Base-by-base conservation (phyloP, 2,329 filamentous ascomycete genomes). In the Aspergillus novofumigatus region DNA sequence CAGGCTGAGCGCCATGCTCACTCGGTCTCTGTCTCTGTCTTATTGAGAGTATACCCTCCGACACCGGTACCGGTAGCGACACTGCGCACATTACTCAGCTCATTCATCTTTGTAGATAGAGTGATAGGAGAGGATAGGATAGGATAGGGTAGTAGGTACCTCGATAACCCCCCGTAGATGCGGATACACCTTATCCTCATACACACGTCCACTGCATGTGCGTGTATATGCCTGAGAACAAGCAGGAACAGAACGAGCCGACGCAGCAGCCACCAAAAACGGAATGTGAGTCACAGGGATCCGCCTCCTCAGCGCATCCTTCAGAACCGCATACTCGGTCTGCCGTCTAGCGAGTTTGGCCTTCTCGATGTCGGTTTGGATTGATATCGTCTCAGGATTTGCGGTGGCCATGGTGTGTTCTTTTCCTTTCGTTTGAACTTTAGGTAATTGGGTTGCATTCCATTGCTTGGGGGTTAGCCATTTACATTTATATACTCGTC, bases 311-410 rank as follows among this genome's bases (percentile, higher is more conserved):
- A 62, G 10, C 0, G 55, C 60, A 3, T 55, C 59, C 4, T 41
- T 49, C 2, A 60, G 29, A 20, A 57, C 6, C 2, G 60, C 60
- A 45, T 60, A 45, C 28, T 60, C 58, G 7, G 56, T 28, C 0
- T 44, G 51, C 10, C 60, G 60, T 41, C 35, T 32, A 17, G 48
- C 47, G 3, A 62, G 60, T 38, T 56, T 58, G 2, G 51, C 47
- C 9, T 35, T 17, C 50, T 62, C 58, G 20, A 45, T 47, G 10
- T 35, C 35, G 3, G 60, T 60, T 47, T 57, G n/a, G 3, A 11
- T 41, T 4, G 14, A 29, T 23, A 4, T 14, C 29, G 1, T 14
- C 1, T 35, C 32, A 0, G 32, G 32, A 5, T 35, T 17, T 35
- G 32, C 0, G 23, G 29, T 4, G n/a, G 5, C n/a, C 32, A 35